Evolutionary conservation across 1,139 yeast genomes (phyloP), one percentile per base, ranked within the genome.

Genomic region (Wickerhamiella pararugosa): DNA sequence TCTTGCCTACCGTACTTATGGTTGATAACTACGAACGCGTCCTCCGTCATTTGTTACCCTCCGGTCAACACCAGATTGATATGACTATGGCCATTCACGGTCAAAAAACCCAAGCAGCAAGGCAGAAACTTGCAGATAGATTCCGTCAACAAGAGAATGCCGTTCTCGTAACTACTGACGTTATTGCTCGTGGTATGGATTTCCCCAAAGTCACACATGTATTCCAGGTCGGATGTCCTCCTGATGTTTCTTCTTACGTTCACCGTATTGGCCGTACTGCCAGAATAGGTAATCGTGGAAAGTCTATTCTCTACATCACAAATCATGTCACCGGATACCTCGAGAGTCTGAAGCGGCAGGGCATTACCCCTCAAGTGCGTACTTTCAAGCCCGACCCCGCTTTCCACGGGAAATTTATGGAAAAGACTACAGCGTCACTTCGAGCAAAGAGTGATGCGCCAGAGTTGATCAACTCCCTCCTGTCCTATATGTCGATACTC

Each of bases 261-360:
- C 98, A 90, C 61, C 76, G 94, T 61, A 80, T 87, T 52, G 98
- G 98, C 47, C 79, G 98, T 70, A 87, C 97, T 25, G 97, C 94
- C 39, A 76, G 98, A 65, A 94, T 90, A 46, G 96, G 96, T 47
- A 73, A 73, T 50, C 66, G 69, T 32, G 98, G 98, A 51, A 53
- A 58, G 39, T 63, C 66, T 25, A 47, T 50, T 32, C 44, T 62
- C 43, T 51, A 55, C 44, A 45, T 61, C 42, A 51, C 60, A 33
- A 40, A 48, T 43, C 52, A 51, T 39, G 45, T 50, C 25, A 44
- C 51, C n/a, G 45, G 45, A 8, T 51, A 44, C 42, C 32, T 51
- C 15, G 48, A 43, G 32, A 48, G 49, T n/a, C 43, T 51, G 27
- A 42, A 37, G 7, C 49, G 53, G 29, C 52, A 49, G 37, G 39